These are phyloP conservation scores for Xylaria sp. DNA, from an alignment of 2,329 filamentous ascomycete genomes.

Conservation along the genomic window DNA sequence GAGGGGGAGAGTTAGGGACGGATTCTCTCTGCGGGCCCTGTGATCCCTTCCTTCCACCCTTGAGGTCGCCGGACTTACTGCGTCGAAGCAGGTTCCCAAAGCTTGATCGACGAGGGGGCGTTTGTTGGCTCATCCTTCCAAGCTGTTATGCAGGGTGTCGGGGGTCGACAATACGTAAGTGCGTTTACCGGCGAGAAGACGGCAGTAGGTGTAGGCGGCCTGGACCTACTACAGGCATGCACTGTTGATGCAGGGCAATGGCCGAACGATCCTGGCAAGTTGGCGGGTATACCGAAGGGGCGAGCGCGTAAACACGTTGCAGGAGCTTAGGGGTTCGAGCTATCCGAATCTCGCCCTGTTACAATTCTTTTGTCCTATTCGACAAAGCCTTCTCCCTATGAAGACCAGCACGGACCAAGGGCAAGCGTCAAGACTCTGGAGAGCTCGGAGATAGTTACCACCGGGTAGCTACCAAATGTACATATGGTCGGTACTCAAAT, in stretches of 20 bases:
- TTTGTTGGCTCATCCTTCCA: slow-evolving; percentile 50
- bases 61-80: slow-evolving; percentile 65
- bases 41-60: slow-evolving; percentile 62
- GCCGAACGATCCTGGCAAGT: slow-evolving; percentile 21
- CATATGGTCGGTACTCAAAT: slow-evolving; percentile 15
- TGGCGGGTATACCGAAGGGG: slow-evolving; percentile 32
- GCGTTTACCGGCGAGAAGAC: slow-evolving; percentile 28
- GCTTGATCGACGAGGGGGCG: slow-evolving; percentile 58
- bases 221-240: slow-evolving; percentile 29
- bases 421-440: slow-evolving; percentile 8
- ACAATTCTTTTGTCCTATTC: slow-evolving; percentile 16
- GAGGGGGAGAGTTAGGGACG: slow-evolving; percentile 69
- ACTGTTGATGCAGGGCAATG: slow-evolving; percentile 32
- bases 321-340: slow-evolving; percentile 16
- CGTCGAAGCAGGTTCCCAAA: slow-evolving; percentile 65
- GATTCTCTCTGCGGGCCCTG: slow-evolving; percentile 64
- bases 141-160: slow-evolving; percentile 30
- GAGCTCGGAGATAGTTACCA: slow-evolving; percentile 10
- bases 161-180: slow-evolving; percentile 35
- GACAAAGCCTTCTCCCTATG: slow-evolving; percentile 13
- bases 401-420: slow-evolving; percentile 1
- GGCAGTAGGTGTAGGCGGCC: slow-evolving; percentile 29
- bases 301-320: slow-evolving; percentile 17
- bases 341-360: slow-evolving; percentile 23
- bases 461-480: slow-evolving; percentile 21